phyloP scores from a whole-genome alignment of 257 asterid species.

The Solanum chaucha region DNA sequence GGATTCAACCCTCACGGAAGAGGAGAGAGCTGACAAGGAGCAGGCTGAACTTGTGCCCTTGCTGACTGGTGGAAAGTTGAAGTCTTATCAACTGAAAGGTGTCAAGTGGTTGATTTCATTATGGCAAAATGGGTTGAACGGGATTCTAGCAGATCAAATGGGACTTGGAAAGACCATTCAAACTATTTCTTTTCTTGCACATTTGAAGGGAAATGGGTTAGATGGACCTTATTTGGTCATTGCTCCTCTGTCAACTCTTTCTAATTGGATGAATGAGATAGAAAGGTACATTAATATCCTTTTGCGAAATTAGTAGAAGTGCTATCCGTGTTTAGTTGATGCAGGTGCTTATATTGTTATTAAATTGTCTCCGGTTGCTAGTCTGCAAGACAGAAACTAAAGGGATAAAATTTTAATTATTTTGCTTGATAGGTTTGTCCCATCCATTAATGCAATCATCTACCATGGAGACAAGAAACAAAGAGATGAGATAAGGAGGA shows the following conservation, averaged over 20 bases:
- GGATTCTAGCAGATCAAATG: slow-evolving; percentile 99
- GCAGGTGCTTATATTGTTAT: not conserved
- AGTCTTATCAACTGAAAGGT: slow-evolving; percentile 88
- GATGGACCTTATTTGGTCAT: slow-evolving; percentile 88
- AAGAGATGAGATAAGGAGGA: slow-evolving; percentile 62
- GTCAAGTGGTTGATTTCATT: slow-evolving; percentile 97
- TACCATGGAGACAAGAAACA: slow-evolving; percentile 74
- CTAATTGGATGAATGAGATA: slow-evolving; percentile 93
- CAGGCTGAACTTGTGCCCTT: slow-evolving; percentile 84
- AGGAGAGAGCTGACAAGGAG: slow-evolving; percentile 66
- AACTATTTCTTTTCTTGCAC: slow-evolving; percentile 91
- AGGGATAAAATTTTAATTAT: not conserved
- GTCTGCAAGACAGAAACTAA: not conserved
- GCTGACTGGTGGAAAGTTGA: slow-evolving; percentile 91
- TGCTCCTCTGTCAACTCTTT: slow-evolving; percentile 95
- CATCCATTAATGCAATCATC: slow-evolving; percentile 61
- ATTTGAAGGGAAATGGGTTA: slow-evolving; percentile 89
- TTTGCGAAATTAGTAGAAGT: not conserved
- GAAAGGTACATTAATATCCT: slow-evolving; percentile 34
- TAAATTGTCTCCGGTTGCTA: not conserved
- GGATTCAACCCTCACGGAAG: slow-evolving; percentile 54
- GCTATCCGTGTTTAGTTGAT: not conserved
- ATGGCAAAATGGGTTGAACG: slow-evolving; percentile 99
- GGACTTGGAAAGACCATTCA: slow-evolving; percentile 99
- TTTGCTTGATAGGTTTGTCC: slow-evolving; percentile 47